phyloP scores from a whole-genome alignment of 345 rosid species.

The Murraya koenigii region DNA sequence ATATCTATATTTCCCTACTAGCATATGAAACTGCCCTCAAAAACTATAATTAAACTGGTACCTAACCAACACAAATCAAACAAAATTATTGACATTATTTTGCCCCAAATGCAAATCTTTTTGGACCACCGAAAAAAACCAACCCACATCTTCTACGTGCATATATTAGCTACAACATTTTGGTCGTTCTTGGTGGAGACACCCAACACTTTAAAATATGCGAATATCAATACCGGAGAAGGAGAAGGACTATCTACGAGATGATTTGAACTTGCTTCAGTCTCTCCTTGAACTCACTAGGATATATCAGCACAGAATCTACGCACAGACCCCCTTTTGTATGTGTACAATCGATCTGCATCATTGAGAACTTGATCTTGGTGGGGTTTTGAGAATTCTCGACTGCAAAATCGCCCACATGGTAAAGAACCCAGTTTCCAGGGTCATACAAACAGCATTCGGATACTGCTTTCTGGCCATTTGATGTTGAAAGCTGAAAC shows the following conservation, averaged over 20 bases:
- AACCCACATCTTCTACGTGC: background rate
- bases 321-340: conserved; percentile 91
- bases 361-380: conserved; percentile 74
- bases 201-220: too few species aligned
- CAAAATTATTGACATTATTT: background rate
- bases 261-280: conserved; percentile 10
- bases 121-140: conserved; percentile 3
- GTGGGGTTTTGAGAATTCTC: conserved; percentile 32
- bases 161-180: background rate
- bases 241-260: too few species aligned
- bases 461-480: conserved; percentile 51
- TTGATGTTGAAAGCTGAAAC: conserved; percentile 75
- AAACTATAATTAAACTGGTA: background rate
- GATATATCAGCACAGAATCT: conserved; percentile 71
- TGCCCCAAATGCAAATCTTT: background rate
- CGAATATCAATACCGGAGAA: too few species aligned
- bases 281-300: conserved; percentile 44
- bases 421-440: conserved; percentile 72
- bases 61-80: background rate
- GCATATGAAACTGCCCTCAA: background rate
- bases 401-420: conserved; percentile 68
- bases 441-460: conserved; percentile 54
- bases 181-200: background rate
- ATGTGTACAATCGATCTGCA: conserved; percentile 96
- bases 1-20: background rate